Percentiles rank a stretch among this genome's conserved stretches.
Evolutionary conservation across 2,329 filamentous ascomycete species (phyloP).

Genomic region (Sodiomyces alkalinus): DNA sequence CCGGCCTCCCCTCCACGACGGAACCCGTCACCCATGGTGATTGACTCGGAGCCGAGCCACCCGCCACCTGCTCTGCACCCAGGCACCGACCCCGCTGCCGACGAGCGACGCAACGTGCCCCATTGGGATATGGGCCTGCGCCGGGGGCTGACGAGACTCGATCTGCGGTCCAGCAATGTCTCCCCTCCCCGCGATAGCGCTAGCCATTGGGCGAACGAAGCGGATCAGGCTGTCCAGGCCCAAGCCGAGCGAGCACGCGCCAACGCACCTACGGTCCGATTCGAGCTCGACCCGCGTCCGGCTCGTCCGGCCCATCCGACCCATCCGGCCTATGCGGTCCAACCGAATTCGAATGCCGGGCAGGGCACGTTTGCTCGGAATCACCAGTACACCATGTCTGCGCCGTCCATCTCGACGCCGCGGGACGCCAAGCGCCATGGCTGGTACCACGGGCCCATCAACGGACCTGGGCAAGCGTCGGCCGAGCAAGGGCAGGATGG

Average conservation of each 20-base stretch:
- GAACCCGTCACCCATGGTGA: conserved; percentile 60
- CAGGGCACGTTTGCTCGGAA: conserved; percentile 3
- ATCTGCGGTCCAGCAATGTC: conserved; percentile 37
- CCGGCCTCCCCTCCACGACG: conserved; percentile 48
- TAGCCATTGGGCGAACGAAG: conserved; percentile 40
- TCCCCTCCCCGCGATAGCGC: conserved; percentile 36
- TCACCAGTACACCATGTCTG: conserved; percentile 46
- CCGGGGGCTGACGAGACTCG: conserved; percentile 49
- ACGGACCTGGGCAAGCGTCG: too few relatives aligned
- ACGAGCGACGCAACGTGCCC: conserved; percentile 34
- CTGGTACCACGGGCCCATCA: conserved; percentile 51
- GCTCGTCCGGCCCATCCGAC: conserved; percentile 9
- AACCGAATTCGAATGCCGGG: neutral
- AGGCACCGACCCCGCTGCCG: conserved; percentile 16
- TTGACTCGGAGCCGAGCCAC: conserved; percentile 39
- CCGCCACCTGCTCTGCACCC: conserved; percentile 17
- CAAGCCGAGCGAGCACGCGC: conserved; percentile 35
- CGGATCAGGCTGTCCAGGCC: conserved; percentile 36
- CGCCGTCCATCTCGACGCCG: conserved; percentile 37
- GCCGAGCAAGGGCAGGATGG: conserved; percentile 9
- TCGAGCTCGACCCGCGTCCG: conserved; percentile 31
- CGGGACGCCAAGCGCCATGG: conserved; percentile 51
- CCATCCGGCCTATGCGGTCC: too few relatives aligned
- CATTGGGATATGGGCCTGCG: conserved; percentile 54
- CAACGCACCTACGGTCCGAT: conserved; percentile 34